Conservation (phyloP, 1,284 basidiomycete species). For the Papiliotrema fonsecae region DNA sequence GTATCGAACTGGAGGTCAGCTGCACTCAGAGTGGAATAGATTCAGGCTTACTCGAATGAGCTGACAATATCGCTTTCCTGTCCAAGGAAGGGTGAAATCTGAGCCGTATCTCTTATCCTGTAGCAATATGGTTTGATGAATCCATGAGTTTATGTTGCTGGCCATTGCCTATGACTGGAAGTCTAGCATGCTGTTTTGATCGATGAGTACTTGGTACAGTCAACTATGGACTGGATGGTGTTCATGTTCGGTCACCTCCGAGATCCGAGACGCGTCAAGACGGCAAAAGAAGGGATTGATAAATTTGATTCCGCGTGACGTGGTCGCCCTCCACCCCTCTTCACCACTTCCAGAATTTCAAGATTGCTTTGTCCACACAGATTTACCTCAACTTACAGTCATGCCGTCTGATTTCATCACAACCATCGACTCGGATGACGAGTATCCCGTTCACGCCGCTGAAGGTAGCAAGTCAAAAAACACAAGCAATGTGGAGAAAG, state of each 20-base stretch:
- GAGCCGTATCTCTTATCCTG: slow-evolving; percentile 31
- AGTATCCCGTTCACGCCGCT: slow-evolving; percentile 27
- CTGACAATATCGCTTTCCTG: slow-evolving; percentile 17
- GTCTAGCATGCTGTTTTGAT: neutral
- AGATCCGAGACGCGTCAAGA: neutral
- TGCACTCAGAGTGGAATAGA: neutral
- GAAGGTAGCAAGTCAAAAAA: slow-evolving; percentile 23
- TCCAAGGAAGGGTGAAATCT: slow-evolving; percentile 11
- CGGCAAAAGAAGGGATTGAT: no score
- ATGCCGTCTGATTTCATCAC: slow-evolving; percentile 46
- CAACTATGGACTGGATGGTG: neutral
- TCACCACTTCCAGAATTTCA: neutral
- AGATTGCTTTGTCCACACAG: neutral
- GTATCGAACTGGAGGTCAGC: slow-evolving; percentile 21
- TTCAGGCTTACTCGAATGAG: slow-evolving; percentile 18
- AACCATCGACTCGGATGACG: slow-evolving; percentile 49
- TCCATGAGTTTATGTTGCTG: slow-evolving; percentile 21
- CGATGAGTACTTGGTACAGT: neutral
- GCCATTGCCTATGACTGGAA: slow-evolving; percentile 10
- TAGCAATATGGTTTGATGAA: slow-evolving; percentile 16
- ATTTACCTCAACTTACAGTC: neutral
- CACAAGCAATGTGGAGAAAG: slow-evolving; percentile 51
- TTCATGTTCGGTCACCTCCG: neutral
- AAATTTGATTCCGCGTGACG: no score
- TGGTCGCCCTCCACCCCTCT: neutral